Percentiles rank a stretch among this genome's conserved stretches.
phyloP scores from a whole-genome alignment of 306 rosid genomes.

The Betula pendula region DNA sequence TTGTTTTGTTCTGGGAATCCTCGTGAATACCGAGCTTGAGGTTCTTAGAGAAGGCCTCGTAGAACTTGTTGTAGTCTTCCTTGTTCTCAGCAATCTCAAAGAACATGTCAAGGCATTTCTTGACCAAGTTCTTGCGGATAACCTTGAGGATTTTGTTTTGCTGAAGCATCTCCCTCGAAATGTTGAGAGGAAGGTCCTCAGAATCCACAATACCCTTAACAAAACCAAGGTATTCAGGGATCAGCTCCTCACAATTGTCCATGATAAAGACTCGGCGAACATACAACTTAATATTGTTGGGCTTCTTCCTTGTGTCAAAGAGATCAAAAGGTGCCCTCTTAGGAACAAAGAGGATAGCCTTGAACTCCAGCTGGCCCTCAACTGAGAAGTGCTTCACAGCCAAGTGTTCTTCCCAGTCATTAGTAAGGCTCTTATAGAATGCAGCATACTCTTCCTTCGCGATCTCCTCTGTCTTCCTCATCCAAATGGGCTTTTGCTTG shows the following conservation, averaged over 20 bases:
- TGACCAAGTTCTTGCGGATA: conserved; percentile 84
- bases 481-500: conserved; percentile 97
- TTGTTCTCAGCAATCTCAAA: conserved; percentile 94
- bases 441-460: conserved; percentile 88
- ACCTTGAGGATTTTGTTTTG: conserved; percentile 93
- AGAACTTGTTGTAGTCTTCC: conserved; percentile 90
- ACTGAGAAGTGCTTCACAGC: conserved; percentile 96
- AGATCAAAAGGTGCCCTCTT: conserved; percentile 97
- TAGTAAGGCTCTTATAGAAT: conserved; percentile 87
- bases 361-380: conserved; percentile 91
- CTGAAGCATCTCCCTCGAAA: conserved; percentile 84
- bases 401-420: conserved; percentile 95
- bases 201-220: conserved; percentile 94
- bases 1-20: conserved; percentile 77
- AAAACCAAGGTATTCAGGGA: conserved; percentile 84
- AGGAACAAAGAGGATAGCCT: conserved; percentile 88
- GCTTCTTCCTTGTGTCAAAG: conserved; percentile 91
- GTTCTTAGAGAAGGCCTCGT: conserved; percentile 89
- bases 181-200: conserved; percentile 93
- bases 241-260: conserved; percentile 98
- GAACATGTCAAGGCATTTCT: conserved; percentile 84
- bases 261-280: conserved; percentile 90
- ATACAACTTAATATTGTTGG: conserved; percentile 85
- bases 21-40: conserved; percentile 82
- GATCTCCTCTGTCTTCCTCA: conserved; percentile 97